These are phyloP conservation scores for Haplosporangium gracile DNA, from an alignment of 192 early-diverging fungal genomes.

Conservation along the genomic window DNA sequence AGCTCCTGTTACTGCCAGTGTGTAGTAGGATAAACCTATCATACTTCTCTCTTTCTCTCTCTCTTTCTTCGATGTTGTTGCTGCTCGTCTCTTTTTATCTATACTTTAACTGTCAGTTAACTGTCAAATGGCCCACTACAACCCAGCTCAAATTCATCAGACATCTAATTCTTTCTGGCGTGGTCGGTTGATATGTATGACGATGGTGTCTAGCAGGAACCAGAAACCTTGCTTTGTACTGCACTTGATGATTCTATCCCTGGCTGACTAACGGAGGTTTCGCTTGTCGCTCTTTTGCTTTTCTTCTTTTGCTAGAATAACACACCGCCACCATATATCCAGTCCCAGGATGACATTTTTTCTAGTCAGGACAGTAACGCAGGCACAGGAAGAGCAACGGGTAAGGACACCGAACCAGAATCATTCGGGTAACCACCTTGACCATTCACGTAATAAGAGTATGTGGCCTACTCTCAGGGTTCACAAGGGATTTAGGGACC, in stretches of 20 bases:
- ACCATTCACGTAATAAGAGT: not conserved
- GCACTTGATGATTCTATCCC: not conserved
- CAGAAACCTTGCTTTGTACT: not conserved
- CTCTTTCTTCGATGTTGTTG: not conserved
- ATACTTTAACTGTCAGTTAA: not conserved
- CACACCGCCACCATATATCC: conserved; percentile 35
- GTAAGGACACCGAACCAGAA: conserved; percentile 10
- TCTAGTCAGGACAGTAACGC: conserved; percentile 18
- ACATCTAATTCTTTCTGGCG: not conserved
- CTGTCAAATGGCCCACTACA: not conserved
- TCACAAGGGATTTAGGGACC: not conserved
- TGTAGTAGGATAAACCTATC: not conserved
- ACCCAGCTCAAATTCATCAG: not conserved
- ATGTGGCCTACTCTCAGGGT: not conserved
- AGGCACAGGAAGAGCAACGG: conserved; percentile 17
- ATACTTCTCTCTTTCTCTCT: not conserved
- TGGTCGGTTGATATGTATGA: not conserved
- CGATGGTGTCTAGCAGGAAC: not conserved
- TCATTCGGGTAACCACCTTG: not conserved
- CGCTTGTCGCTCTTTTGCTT: not conserved
- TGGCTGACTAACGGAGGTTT: conserved; percentile 8
- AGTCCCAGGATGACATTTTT: conserved; percentile 31
- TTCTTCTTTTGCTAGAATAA: conserved; percentile 15
- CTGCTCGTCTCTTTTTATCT: not conserved
- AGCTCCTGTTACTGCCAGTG: not conserved